Base-by-base conservation (phyloP, 768 basidiomycete species). In the Lentinula lateritia region DNA sequence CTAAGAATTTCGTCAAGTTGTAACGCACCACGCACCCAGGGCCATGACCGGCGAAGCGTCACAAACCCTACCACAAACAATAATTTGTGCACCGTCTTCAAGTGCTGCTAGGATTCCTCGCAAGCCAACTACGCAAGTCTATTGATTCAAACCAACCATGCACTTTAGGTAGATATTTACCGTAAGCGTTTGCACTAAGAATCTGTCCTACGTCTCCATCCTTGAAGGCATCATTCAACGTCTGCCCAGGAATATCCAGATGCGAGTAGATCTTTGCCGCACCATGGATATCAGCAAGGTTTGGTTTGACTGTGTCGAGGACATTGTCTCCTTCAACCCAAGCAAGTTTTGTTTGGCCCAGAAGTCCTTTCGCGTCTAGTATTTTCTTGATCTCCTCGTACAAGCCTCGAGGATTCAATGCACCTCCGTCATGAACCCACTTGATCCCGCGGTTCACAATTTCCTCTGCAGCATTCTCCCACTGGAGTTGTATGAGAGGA, bases 11-110 rank as follows among this genome's bases (percentile, higher is more conserved):
- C 0, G 16, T 16, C 0, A 38, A 48, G 28, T 15, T 15, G 41
- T 12, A 9, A 50, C 43, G 3, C 16, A 59, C 58, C 58, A 59
- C 6, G 58, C 45, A n/a, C 32, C 45, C 7, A 59, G 45, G 7
- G 58, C 58, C 45, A 59, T 59, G 58, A 59, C 58, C n/a, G 58
- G 58, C 28, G 58, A 48, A 18, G 58, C 58, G 35, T 59, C 58
- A 18, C 58, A 59, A 16, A 59, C 38, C 15, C 58, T 23, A 2
- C 58, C 58, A 59, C 58, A 59, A 50, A 59, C 38, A 32, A 59
- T 59, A 9, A 59, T 50, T 23, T 59, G 58, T 3, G 58, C 58
- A 15, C 58, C 58, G 15, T 35, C 58, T 23, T 59, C 28, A 0
- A 59, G 46, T 16, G 58, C 58, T n/a, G 58, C 58, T 5, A 59